Percentiles rank a stretch among this genome's conserved stretches.
Conservation (phyloP, 345 rosid species). For the Adansonia digitata region DNA sequence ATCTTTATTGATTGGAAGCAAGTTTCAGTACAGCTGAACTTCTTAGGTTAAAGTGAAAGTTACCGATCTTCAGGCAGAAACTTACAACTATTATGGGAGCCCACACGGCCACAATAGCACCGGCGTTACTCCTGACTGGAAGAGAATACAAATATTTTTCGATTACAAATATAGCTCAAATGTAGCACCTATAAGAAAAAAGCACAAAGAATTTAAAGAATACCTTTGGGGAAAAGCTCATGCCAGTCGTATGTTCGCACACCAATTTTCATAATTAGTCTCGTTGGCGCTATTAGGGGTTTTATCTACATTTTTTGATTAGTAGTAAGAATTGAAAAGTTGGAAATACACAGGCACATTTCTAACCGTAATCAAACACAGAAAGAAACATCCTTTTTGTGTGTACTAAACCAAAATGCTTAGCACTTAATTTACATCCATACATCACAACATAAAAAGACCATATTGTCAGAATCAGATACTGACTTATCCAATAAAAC, state of each 20-base stretch:
- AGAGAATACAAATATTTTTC: constrained; percentile 12
- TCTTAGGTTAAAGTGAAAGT: not conserved
- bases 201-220: not conserved
- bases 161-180: constrained; percentile 10
- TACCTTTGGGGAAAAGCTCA: constrained; percentile 84
- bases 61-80: constrained; percentile 8
- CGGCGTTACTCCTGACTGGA: constrained; percentile 80
- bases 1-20: not conserved
- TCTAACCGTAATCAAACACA: constrained; percentile 1
- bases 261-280: constrained; percentile 65
- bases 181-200: constrained; percentile 4
- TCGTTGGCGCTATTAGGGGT: constrained; percentile 83
- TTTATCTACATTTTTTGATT: constrained; percentile 58
- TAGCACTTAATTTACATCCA: not conserved
- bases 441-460: not conserved
- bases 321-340: not conserved
- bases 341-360: not conserved
- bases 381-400: not conserved
- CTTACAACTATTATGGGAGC: constrained; percentile 91
- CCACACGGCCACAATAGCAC: constrained; percentile 93
- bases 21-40: constrained; percentile 1
- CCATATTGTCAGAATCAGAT: not conserved
- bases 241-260: constrained; percentile 76
- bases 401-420: not conserved
- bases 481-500: not conserved